A percentile compares a stretch with the other conserved stretches of the same genome.
phyloP scores from a whole-genome alignment of 2,329 filamentous ascomycete genomes.

The Sarocladiaceae sp. region DNA sequence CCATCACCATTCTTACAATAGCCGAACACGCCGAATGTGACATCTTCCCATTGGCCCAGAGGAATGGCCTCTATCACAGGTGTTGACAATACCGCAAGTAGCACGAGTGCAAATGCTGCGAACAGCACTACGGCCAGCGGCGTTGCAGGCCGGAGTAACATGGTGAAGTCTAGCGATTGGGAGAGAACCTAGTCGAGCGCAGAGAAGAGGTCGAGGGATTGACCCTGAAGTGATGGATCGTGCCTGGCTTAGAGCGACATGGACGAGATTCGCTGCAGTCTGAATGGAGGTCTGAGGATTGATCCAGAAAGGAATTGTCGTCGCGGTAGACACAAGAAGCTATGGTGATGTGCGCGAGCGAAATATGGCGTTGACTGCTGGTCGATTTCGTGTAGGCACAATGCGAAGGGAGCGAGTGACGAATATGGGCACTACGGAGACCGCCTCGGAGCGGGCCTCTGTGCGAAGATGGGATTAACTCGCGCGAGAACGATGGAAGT shows the following conservation, averaged over 20 bases:
- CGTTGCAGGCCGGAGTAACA: slow-evolving; percentile 82
- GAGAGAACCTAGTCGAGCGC: neutral
- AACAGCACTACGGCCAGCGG: slow-evolving; percentile 84
- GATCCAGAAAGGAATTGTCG: neutral
- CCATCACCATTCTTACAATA: slow-evolving; percentile 61
- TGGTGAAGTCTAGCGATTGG: slow-evolving; percentile 39
- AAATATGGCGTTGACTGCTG: neutral
- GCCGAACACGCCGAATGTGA: slow-evolving; percentile 90
- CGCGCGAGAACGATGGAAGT: neutral
- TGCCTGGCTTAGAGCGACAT: slow-evolving; percentile 2
- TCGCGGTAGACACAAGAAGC: neutral
- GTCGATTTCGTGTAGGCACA: neutral
- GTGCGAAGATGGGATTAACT: neutral
- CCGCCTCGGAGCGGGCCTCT: slow-evolving; percentile 2
- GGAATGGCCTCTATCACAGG: slow-evolving; percentile 84
- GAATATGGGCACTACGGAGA: neutral
- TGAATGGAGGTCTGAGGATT: neutral
- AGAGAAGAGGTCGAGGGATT: neutral
- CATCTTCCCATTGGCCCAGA: slow-evolving; percentile 69
- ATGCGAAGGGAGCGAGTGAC: slow-evolving; percentile 1
- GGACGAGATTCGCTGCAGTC: neutral
- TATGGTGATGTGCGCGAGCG: neutral
- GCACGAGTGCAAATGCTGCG: slow-evolving; percentile 76
- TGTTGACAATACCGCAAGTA: slow-evolving; percentile 86
- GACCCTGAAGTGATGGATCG: neutral